Evolutionary conservation across 495 filamentous ascomycete genomes (phyloP), one percentile per base, ranked within the genome.

Genomic region (Penicillium canariense): DNA sequence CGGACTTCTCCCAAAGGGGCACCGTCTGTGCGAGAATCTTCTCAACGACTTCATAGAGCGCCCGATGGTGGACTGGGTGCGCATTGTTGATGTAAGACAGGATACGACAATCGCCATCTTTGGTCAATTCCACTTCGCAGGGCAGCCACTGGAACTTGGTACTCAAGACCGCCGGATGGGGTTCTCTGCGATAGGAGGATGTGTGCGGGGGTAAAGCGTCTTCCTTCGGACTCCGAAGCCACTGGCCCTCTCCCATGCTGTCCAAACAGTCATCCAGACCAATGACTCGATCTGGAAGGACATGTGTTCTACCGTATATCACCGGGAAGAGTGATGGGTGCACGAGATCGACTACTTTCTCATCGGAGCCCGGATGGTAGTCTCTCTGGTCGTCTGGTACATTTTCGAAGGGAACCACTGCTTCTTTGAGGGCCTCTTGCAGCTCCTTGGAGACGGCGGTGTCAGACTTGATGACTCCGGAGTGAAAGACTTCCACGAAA

Each of bases 301-400:
- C 73, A 10, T 72, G 68, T 0, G 77, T 78, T 14, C 62, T 68
- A 1, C 82, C 83, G 48, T 81, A 84, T 3, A 82, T 52, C 0
- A 87, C 55, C 2, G 85, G 84, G 50, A 76, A 87, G 5, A 86
- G 65, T 0, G 82, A 85, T 0, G 84, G 84, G 57, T 87, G 77
- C 10, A 87, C 77, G 1, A 87, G 64, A 58, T 87, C 73, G 1
- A 86, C 69, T 0, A 87, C 85, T 46, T 77, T 75, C 1, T 62
- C 55, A 48, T 82, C 69, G 1, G 80, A 81, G 4, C 74, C 66
- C 0, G 83, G 82, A 56, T 84, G 81, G 74, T 81, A 87, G 54
- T 87, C 84, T 56, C 81, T 81, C 39, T 68, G 17, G 0, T 65
- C 55, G 12, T 73, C 69, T 8, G 78, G 73, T 1, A 78, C 68